Base-by-base conservation (phyloP, 768 basidiomycete genomes). In the Candolleomyces efflorescens region DNA sequence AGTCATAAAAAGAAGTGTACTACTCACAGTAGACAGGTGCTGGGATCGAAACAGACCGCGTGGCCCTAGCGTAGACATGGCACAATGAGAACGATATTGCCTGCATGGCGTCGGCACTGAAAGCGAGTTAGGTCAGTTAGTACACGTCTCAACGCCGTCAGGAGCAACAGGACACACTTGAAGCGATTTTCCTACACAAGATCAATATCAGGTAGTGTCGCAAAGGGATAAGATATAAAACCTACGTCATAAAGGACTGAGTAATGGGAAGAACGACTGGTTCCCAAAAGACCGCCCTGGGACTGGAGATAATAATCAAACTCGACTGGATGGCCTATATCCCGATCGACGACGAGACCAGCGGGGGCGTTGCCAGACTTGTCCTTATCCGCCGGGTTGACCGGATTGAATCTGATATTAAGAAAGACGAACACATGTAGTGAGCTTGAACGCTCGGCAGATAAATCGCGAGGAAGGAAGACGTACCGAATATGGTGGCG, bases 261-360 rank as follows among this genome's bases (percentile, higher is more conserved):
- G 62, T 82, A 82, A 64, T 80, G 78, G 0, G 72, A 73, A 0
- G 78, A 73, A 9, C 78, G 68, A 55, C 87, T 89, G 0, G 90
- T 93, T 7, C 91, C 91, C 0, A 90, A 76, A 1, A 92, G 71
- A 12, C 89, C 90, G 0, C 81, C 88, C 57, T 93, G 91, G 53
- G 85, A 87, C 64, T 85, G 85, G 3, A 93, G 75, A 63, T 89
- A 92, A 68, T 83, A 93, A 62, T 93, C 91, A 38, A 86, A 85
- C 54, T 90, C 87, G 0, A 81, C 79, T 0, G 89, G 88, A 63
- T 89, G 86, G 0, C 80, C 79, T 44, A 91, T 82, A 3, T 83
- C 85, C 1, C 75, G 75, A 64, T 93, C 91, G 22, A 91, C 80
- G 13, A 93, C 87, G 0, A 89, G 89, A 7, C 91, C 91, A 0